Percentiles rank a stretch among this genome's conserved stretches.
Conservation (phyloP, 805 yeast species). For the Diddensiella santjacobensis region DNA sequence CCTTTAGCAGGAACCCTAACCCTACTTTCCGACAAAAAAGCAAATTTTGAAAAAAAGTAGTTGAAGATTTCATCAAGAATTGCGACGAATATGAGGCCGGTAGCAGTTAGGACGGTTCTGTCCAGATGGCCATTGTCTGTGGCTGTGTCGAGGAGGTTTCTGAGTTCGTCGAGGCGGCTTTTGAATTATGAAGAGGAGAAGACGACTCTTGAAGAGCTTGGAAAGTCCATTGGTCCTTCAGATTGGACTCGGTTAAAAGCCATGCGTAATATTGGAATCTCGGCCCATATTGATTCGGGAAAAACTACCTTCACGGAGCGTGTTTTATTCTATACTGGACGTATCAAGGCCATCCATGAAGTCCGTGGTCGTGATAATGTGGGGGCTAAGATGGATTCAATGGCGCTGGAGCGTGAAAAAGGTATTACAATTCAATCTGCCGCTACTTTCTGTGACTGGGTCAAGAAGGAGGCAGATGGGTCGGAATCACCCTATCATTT, state of each 20-base stretch:
- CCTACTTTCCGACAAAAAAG: too few relatives aligned
- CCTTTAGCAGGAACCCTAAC: neutral
- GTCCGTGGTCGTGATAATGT: constrained; percentile 94
- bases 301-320: constrained; percentile 98
- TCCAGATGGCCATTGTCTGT: neutral
- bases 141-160: neutral
- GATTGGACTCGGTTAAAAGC: constrained; percentile 45
- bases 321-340: constrained; percentile 91
- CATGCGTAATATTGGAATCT: constrained; percentile 92
- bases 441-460: constrained; percentile 98
- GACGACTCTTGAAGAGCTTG: constrained; percentile 26
- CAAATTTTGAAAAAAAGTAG: too few relatives aligned
- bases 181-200: constrained; percentile 31
- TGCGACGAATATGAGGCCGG: neutral
- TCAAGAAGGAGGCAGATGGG: constrained; percentile 42
- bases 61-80: too few relatives aligned
- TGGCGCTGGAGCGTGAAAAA: constrained; percentile 97
- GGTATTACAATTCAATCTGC: constrained; percentile 99
- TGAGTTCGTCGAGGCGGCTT: neutral
- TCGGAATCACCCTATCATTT: constrained; percentile 68
- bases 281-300: constrained; percentile 98
- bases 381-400: constrained; percentile 99
- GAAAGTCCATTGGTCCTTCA: constrained; percentile 28
- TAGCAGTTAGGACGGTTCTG: neutral
- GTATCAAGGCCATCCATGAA: constrained; percentile 95